Conservation (phyloP, 164 flowering plant species). For the Vitis rupestris region DNA sequence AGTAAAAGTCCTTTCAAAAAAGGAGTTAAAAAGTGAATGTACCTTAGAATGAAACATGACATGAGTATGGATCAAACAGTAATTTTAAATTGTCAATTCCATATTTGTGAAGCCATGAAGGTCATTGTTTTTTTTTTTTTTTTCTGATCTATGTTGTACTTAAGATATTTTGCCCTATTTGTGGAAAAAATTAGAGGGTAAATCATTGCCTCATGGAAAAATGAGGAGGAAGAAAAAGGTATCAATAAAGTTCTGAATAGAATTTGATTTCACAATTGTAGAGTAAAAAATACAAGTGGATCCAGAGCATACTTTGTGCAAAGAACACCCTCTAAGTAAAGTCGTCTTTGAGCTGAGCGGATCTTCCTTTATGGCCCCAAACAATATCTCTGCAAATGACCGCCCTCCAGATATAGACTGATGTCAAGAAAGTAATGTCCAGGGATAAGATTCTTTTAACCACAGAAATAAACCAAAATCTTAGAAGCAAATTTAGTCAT, state of each 20-base stretch:
- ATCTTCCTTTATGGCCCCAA: constrained; percentile 47
- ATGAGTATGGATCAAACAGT: too few relatives aligned
- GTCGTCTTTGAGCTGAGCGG: constrained; percentile 33
- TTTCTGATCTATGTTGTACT: too few relatives aligned
- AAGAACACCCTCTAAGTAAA: constrained; percentile 66
- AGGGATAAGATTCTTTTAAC: neutral
- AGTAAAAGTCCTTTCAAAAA: too few relatives aligned
- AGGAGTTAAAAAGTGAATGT: too few relatives aligned
- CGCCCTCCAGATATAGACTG: constrained; percentile 96
- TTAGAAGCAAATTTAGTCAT: neutral
- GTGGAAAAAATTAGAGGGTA: too few relatives aligned
- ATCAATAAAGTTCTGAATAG: neutral
- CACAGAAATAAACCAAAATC: neutral
- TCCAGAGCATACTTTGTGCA: constrained; percentile 63
- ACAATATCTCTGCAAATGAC: constrained; percentile 86
- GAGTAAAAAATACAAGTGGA: neutral
- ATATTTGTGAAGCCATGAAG: too few relatives aligned
- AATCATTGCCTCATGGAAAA: too few relatives aligned
- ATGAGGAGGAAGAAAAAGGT: too few relatives aligned
- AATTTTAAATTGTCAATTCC: too few relatives aligned
- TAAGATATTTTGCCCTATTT: too few relatives aligned
- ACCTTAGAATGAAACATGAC: too few relatives aligned
- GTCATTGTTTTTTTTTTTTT: too few relatives aligned
- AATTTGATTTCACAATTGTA: neutral
- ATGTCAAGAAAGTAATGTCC: constrained; percentile 11